A percentile compares a stretch with the other conserved stretches of the same genome.
phyloP scores from a whole-genome alignment of 768 basidiomycete genomes.

The Naematelia aurantialba region DNA sequence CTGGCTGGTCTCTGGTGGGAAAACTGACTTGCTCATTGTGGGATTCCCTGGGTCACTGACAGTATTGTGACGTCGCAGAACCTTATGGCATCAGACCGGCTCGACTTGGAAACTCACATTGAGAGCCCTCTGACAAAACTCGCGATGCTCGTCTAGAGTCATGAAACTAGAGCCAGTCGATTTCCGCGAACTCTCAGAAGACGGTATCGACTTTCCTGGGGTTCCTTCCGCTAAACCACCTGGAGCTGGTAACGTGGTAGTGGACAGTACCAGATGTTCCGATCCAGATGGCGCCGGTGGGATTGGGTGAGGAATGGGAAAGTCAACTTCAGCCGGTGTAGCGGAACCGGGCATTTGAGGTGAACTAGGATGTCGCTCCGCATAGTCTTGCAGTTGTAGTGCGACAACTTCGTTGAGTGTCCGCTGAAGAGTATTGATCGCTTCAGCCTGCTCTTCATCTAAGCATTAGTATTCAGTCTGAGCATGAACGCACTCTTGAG shows the following conservation, averaged over 20 bases:
- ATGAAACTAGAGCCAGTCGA: conserved; percentile 5
- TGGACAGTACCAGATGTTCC: too few species aligned
- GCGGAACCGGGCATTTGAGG: background rate
- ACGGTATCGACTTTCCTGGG: background rate
- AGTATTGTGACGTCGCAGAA: conserved; percentile 33
- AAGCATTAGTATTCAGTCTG: background rate
- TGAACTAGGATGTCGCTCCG: conserved; percentile 21
- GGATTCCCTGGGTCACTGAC: conserved; percentile 54
- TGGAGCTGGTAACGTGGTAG: too few species aligned
- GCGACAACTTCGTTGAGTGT: conserved; percentile 52
- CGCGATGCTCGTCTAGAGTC: conserved; percentile 9
- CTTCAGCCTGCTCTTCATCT: conserved; percentile 69
- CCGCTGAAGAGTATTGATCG: conserved; percentile 72
- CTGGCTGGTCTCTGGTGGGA: too few species aligned
- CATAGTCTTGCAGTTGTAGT: conserved; percentile 39
- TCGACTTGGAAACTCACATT: conserved; percentile 15
- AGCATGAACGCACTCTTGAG: conserved; percentile 48
- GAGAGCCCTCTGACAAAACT: conserved; percentile 36
- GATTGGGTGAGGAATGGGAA: background rate
- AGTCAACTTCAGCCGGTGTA: conserved; percentile 1
- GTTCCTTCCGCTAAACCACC: too few species aligned
- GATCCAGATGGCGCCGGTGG: too few species aligned
- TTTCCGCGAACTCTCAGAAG: conserved; percentile 9
- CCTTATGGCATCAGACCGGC: conserved; percentile 10
- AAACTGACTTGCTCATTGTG: too few species aligned